These are phyloP conservation scores for Penicillium psychrofluorescens DNA, from an alignment of 495 filamentous ascomycete species.

Conservation along the genomic window DNA sequence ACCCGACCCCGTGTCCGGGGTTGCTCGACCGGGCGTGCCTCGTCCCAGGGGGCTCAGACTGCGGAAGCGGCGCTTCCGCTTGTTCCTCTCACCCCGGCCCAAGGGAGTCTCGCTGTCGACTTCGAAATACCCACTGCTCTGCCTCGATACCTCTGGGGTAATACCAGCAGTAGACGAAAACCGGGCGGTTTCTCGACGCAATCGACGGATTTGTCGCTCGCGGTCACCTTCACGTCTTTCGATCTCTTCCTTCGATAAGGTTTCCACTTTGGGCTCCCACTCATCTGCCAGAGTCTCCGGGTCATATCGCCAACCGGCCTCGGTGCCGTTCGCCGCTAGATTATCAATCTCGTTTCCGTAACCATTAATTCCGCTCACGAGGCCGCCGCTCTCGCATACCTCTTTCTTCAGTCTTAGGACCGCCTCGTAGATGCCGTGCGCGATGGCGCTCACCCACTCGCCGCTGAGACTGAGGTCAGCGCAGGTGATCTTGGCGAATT, in stretches of 20 bases:
- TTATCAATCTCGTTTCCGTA: slow-evolving; percentile 79
- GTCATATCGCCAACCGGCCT: slow-evolving; percentile 92
- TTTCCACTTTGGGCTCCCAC: slow-evolving; percentile 93
- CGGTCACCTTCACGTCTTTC: slow-evolving; percentile 95
- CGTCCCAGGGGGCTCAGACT: slow-evolving; percentile 71
- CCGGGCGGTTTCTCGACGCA: slow-evolving; percentile 84
- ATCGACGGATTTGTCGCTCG: slow-evolving; percentile 77
- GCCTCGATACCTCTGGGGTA: slow-evolving; percentile 53
- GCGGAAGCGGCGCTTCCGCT: slow-evolving; percentile 89
- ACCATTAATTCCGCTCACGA: slow-evolving; percentile 63
- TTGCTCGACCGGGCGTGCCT: slow-evolving; percentile 65
- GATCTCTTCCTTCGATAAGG: slow-evolving; percentile 89
- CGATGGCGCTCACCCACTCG: slow-evolving; percentile 91
- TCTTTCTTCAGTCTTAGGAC: slow-evolving; percentile 92
- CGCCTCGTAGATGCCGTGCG: slow-evolving; percentile 95
- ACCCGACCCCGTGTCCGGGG: slow-evolving; percentile 62
- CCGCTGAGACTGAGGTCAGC: slow-evolving; percentile 81
- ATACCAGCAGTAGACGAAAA: slow-evolving; percentile 81
- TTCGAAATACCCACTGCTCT: slow-evolving; percentile 53
- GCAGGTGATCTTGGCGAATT: slow-evolving; percentile 86
- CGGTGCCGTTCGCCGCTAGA: slow-evolving; percentile 66
- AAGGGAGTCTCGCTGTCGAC: slow-evolving; percentile 58
- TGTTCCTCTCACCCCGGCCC: slow-evolving; percentile 81
- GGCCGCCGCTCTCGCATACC: slow-evolving; percentile 79
- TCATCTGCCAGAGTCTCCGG: slow-evolving; percentile 80